These are phyloP conservation scores for Pichia sp. DNA, from an alignment of 1,139 yeast genomes.

Conservation along the genomic window DNA sequence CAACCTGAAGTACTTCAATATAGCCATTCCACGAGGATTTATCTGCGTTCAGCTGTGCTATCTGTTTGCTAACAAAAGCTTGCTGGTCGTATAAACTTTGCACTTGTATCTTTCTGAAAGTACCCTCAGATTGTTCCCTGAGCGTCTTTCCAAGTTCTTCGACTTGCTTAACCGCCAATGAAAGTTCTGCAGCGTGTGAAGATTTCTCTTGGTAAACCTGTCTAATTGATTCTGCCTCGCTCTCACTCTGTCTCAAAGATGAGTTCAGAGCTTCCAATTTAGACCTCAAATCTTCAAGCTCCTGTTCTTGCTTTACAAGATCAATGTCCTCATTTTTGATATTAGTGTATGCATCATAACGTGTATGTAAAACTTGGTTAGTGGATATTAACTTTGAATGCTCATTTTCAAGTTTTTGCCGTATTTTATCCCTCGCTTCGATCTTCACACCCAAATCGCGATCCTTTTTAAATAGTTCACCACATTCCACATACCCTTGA, in stretches of 20 bases:
- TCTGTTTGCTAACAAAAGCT: neutral
- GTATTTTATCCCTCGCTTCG: constrained; percentile 39
- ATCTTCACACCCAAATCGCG: constrained; percentile 45
- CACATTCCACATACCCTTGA: constrained; percentile 38
- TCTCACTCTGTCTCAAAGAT: constrained; percentile 27
- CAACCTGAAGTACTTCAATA: constrained; percentile 2
- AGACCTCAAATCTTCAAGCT: constrained; percentile 29
- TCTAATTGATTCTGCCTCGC: constrained; percentile 38
- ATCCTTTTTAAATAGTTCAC: constrained; percentile 38
- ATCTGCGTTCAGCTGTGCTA: constrained; percentile 3
- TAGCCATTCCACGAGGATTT: constrained; percentile 7
- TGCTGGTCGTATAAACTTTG: constrained; percentile 19
- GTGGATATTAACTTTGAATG: constrained; percentile 1
- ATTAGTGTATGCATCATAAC: constrained; percentile 13
- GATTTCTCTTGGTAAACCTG: constrained; percentile 47
- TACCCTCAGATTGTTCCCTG: constrained; percentile 36
- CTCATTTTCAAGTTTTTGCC: constrained; percentile 37
- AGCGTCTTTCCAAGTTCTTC: constrained; percentile 29
- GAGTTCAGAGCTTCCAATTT: constrained; percentile 30
- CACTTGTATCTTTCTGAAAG: constrained; percentile 35
- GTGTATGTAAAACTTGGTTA: constrained; percentile 15
- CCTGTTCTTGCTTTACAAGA: constrained; percentile 20
- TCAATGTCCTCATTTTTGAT: constrained; percentile 14
- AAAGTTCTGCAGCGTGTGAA: constrained; percentile 46
- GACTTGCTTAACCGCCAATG: constrained; percentile 30